Percentiles rank a stretch among this genome's conserved stretches.
phyloP scores from a whole-genome alignment of 192 early-diverging fungal genomes.

The Chytriomyces confervae region DNA sequence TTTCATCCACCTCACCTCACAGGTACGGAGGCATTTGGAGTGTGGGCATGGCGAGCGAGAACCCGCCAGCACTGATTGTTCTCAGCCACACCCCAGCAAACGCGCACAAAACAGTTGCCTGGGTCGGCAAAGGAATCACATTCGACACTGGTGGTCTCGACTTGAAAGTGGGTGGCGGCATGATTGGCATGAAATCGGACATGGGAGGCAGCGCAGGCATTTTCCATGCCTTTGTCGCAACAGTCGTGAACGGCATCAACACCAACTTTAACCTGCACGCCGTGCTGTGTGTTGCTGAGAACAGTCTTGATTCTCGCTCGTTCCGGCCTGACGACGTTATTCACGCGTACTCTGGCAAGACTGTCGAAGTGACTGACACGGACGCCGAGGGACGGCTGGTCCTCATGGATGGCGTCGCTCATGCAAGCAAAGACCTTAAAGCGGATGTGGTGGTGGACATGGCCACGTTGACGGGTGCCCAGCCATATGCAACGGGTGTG shows the following conservation, averaged over 20 bases:
- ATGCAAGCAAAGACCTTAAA: conserved; percentile 48
- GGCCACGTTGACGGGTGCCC: conserved; percentile 59
- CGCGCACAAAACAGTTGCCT: conserved; percentile 45
- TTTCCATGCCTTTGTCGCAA: conserved; percentile 51
- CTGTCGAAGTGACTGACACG: conserved; percentile 63
- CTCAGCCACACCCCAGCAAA: conserved; percentile 42
- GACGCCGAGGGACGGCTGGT: conserved; percentile 49
- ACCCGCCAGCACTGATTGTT: conserved; percentile 52
- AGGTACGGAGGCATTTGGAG: conserved; percentile 49
- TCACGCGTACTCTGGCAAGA: conserved; percentile 52
- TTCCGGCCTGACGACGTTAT: conserved; percentile 53
- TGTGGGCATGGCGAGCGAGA: conserved; percentile 52
- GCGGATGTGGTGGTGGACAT: conserved; percentile 57
- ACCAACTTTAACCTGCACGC: conserved; percentile 35
- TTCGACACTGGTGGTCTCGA: conserved; percentile 58
- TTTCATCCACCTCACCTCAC: neutral
- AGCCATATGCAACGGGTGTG: conserved; percentile 52
- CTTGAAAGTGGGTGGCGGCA: conserved; percentile 41
- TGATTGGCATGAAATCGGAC: conserved; percentile 54
- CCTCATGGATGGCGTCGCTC: conserved; percentile 55
- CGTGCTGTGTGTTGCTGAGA: conserved; percentile 59
- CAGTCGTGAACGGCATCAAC: conserved; percentile 23
- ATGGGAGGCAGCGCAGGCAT: conserved; percentile 58
- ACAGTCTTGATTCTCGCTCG: conserved; percentile 41
- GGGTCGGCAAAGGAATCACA: conserved; percentile 62